Conservation (phyloP, 306 rosid genomes). For the Cajanus cajan region DNA sequence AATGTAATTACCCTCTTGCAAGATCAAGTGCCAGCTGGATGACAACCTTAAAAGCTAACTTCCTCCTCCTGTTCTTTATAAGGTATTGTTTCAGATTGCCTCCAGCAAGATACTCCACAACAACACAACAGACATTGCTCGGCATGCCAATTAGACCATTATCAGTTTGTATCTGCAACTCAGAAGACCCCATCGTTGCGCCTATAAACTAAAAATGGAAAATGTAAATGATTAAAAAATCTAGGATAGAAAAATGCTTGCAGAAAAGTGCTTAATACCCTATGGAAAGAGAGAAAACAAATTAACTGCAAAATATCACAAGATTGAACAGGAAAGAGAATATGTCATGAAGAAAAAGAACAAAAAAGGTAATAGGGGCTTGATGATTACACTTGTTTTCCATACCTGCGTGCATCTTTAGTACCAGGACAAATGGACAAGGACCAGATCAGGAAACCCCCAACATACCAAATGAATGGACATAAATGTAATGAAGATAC, state of each 20-base stretch:
- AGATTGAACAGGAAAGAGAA: slow-evolving; percentile 24
- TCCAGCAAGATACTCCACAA: slow-evolving; percentile 93
- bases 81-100: slow-evolving; percentile 82
- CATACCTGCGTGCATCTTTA: slow-evolving; percentile 6
- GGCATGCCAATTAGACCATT: slow-evolving; percentile 90
- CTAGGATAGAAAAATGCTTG: neutral
- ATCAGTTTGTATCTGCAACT: slow-evolving; percentile 87
- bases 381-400: slow-evolving; percentile 5
- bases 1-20: slow-evolving; percentile 78
- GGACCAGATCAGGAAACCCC: neutral
- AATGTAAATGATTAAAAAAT: slow-evolving; percentile 2
- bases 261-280: slow-evolving; percentile 13
- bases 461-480: neutral
- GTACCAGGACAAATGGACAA: neutral
- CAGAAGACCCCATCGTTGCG: slow-evolving; percentile 93
- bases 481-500: neutral
- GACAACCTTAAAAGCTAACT: slow-evolving; percentile 86
- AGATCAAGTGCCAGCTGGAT: slow-evolving; percentile 93
- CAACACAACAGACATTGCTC: slow-evolving; percentile 85
- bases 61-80: slow-evolving; percentile 91
- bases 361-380: neutral
- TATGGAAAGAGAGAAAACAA: neutral
- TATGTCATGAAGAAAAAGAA: neutral
- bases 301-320: slow-evolving; percentile 2
- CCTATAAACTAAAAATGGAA: slow-evolving; percentile 76